phyloP scores from a whole-genome alignment of 139 green algal species.

The Chlorella sp. region DNA sequence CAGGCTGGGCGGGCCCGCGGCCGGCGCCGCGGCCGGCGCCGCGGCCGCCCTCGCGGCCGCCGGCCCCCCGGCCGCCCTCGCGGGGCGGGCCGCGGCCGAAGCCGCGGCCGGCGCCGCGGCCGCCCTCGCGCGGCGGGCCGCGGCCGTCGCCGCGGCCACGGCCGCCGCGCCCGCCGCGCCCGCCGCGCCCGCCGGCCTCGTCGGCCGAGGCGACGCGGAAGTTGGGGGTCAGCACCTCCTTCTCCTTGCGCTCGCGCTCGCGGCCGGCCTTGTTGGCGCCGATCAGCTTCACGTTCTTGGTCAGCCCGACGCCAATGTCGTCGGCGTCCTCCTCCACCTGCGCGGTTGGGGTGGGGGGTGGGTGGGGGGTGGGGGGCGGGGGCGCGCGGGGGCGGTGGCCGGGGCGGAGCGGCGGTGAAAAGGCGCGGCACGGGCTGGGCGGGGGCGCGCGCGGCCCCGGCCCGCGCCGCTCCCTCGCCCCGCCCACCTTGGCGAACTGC shows the following conservation, averaged over 20 bases:
- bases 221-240: slow-evolving; percentile 43
- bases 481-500: slow-evolving; percentile 29
- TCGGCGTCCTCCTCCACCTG: slow-evolving; percentile 46
- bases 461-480: background rate
- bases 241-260: slow-evolving; percentile 34
- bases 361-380: too few species aligned
- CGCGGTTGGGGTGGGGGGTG: too few species aligned
- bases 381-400: too few species aligned
- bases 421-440: too few species aligned
- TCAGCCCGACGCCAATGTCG: slow-evolving; percentile 37
- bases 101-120: background rate
- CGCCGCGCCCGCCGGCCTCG: slow-evolving; percentile 18
- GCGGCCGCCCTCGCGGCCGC: background rate
- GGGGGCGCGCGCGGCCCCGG: too few species aligned
- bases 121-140: background rate
- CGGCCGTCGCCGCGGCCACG: background rate
- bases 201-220: slow-evolving; percentile 39
- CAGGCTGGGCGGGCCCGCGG: too few species aligned
- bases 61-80: background rate
- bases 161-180: slow-evolving; percentile 3
- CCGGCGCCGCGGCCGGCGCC: background rate
- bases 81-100: background rate
- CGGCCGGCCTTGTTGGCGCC: slow-evolving; percentile 38
- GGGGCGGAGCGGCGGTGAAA: too few species aligned
- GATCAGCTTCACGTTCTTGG: slow-evolving; percentile 52